phyloP scores from a whole-genome alignment of 2,329 filamentous ascomycete genomes.

The Diplodia corticola region DNA sequence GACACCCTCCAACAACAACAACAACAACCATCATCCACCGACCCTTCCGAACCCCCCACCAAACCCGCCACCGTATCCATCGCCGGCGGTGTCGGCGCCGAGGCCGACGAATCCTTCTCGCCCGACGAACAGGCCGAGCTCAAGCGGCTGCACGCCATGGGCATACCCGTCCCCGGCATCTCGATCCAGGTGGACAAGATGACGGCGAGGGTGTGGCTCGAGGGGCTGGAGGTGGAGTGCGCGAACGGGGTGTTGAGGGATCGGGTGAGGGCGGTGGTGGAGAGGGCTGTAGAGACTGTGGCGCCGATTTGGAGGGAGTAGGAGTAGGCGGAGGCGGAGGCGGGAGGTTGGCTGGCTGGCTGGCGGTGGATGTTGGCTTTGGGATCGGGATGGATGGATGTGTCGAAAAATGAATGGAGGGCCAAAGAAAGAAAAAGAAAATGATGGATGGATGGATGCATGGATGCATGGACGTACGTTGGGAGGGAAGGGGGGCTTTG shows the following conservation, averaged over 20 bases:
- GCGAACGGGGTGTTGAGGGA: slow-evolving; percentile 75
- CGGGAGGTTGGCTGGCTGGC: too few species aligned
- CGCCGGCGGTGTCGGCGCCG: slow-evolving; percentile 22
- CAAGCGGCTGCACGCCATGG: slow-evolving; percentile 74
- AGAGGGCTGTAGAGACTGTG: slow-evolving; percentile 84
- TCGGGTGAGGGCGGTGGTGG: slow-evolving; percentile 83
- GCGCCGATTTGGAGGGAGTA: slow-evolving; percentile 61
- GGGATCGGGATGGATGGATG: too few species aligned
- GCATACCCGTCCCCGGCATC: slow-evolving; percentile 88
- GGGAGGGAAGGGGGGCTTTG: too few species aligned
- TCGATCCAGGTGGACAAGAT: slow-evolving; percentile 86
- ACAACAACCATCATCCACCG: slow-evolving; percentile 3
- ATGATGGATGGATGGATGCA: too few species aligned
- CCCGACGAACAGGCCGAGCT: slow-evolving; percentile 57
- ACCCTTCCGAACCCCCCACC: slow-evolving; percentile 32
- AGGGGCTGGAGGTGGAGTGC: slow-evolving; percentile 88
- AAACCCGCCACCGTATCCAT: slow-evolving; percentile 23
- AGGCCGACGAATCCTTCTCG: slow-evolving; percentile 28
- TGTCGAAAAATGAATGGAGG: too few species aligned
- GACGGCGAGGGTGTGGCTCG: slow-evolving; percentile 85
- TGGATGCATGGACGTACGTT: too few species aligned
- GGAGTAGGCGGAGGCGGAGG: slow-evolving; percentile 25
- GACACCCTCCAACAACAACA: slow-evolving; percentile 24
- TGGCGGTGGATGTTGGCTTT: background rate
- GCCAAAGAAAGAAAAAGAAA: too few species aligned